These are phyloP conservation scores for Earliella scabrosa DNA, from an alignment of 1,284 basidiomycete species.

Conservation along the genomic window DNA sequence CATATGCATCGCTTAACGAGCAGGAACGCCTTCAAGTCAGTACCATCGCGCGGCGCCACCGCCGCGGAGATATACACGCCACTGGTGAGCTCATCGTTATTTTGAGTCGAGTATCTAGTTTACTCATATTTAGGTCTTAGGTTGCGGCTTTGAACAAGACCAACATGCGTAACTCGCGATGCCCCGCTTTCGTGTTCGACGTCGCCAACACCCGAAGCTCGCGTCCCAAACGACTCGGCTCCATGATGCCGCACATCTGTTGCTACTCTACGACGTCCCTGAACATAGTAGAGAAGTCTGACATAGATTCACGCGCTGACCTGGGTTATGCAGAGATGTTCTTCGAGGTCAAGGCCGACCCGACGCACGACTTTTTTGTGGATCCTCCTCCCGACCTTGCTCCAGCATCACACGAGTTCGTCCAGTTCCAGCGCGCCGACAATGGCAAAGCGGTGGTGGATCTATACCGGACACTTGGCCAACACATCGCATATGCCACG, in stretches of 20 bases:
- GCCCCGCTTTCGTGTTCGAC: slow-evolving; percentile 8
- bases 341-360: slow-evolving; percentile 6
- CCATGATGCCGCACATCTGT: slow-evolving; percentile 12
- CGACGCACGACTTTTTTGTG: slow-evolving; percentile 1
- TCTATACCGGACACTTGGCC: not conserved
- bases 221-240: not conserved
- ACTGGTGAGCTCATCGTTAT: not conserved
- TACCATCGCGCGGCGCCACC: not conserved
- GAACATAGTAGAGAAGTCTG: not conserved
- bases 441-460: not conserved
- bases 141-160: not conserved
- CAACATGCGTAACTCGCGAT: not conserved
- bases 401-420: too few relatives aligned
- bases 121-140: not conserved
- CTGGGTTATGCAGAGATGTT: slow-evolving; percentile 13
- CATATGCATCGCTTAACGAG: not conserved
- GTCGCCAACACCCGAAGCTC: not conserved
- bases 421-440: too few relatives aligned
- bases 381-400: too few relatives aligned
- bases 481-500: slow-evolving; percentile 8
- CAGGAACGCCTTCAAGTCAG: not conserved
- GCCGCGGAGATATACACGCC: not conserved
- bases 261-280: not conserved
- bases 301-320: not conserved
- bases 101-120: too few relatives aligned